Evolutionary conservation across 352 stramenopile species (phyloP).

Genomic region (Phytophthora fragariae): DNA sequence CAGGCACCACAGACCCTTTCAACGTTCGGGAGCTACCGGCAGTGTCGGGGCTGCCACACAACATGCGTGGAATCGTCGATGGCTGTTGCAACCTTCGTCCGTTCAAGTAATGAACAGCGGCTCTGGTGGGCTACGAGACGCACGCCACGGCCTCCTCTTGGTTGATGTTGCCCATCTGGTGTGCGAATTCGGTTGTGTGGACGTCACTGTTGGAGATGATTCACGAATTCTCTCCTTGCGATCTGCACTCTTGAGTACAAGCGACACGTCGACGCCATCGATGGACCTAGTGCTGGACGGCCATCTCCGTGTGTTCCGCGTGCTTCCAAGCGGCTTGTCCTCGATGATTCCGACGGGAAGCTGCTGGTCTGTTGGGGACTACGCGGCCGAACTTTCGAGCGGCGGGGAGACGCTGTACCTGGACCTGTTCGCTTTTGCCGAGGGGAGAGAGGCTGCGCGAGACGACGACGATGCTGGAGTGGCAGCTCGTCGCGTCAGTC

Average conservation of each 20-base stretch:
- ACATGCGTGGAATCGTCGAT: neutral
- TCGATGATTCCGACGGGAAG: neutral
- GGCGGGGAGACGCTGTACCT: neutral
- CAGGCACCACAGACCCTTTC: neutral
- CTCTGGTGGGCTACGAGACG: neutral
- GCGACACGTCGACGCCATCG: too few species aligned
- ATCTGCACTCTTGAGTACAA: neutral
- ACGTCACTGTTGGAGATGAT: neutral
- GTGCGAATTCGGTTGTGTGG: neutral
- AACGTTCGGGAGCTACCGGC: neutral
- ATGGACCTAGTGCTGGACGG: constrained; percentile 31
- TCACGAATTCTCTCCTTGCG: neutral
- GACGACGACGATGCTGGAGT: neutral
- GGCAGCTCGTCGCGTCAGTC: neutral
- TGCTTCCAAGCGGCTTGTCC: constrained; percentile 27
- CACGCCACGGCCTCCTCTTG: neutral
- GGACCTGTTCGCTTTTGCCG: neutral
- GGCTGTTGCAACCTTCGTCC: neutral
- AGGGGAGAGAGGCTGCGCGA: neutral
- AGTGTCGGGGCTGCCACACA: too few species aligned
- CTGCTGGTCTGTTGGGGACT: constrained; percentile 1
- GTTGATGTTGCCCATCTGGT: neutral
- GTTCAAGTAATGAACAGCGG: neutral
- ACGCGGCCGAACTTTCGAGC: neutral
- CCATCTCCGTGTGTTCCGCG: constrained; percentile 25